phyloP scores from a whole-genome alignment of 2,329 filamentous ascomycete species.

The Reticulascus tulasneorum region DNA sequence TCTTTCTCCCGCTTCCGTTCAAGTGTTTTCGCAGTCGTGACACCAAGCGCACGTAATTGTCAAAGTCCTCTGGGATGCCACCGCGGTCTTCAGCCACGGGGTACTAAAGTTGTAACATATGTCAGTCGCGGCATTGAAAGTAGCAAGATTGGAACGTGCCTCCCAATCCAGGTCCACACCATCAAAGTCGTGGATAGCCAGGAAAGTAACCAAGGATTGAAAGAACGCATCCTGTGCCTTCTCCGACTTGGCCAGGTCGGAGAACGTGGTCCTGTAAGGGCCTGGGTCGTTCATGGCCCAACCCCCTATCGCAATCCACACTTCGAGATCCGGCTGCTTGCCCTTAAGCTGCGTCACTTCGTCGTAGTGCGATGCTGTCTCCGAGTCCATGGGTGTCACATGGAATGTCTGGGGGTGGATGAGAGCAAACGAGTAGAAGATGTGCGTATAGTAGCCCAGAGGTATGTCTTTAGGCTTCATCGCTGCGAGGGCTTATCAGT shows the following conservation, averaged over 20 bases:
- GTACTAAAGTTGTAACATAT: conserved; percentile 4
- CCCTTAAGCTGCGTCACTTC: conserved; percentile 20
- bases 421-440: conserved; percentile 29
- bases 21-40: conserved; percentile 37
- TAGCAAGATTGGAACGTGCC: conserved; percentile 16
- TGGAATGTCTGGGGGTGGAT: conserved; percentile 26
- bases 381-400: conserved; percentile 12
- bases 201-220: conserved; percentile 12
- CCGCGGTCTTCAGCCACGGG: conserved; percentile 14
- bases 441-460: conserved; percentile 22
- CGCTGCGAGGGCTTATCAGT: too few relatives aligned
- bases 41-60: conserved; percentile 11
- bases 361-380: neutral
- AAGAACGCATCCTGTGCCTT: conserved; percentile 15
- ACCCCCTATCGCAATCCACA: conserved; percentile 36
- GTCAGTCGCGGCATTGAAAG: neutral
- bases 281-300: conserved; percentile 36
- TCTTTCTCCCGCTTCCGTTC: neutral
- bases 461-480: conserved; percentile 21
- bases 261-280: conserved; percentile 21
- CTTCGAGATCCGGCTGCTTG: conserved; percentile 23
- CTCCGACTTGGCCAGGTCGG: conserved; percentile 10
- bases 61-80: conserved; percentile 10
- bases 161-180: conserved; percentile 24
- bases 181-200: conserved; percentile 19